These are phyloP conservation scores for Aspergillus niger DNA, from an alignment of 2,329 filamentous ascomycete genomes.

Conservation along the genomic window DNA sequence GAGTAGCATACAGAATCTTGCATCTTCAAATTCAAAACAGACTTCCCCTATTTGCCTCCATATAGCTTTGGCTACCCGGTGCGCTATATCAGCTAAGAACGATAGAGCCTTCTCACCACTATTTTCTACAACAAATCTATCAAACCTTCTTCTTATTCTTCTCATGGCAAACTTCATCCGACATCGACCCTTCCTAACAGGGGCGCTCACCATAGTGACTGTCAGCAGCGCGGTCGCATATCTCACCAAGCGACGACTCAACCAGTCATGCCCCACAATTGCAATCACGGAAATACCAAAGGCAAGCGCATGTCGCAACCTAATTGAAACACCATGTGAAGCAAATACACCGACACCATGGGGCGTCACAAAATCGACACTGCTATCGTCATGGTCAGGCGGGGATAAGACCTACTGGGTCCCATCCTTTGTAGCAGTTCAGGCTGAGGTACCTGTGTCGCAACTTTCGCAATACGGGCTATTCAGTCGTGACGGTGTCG, in stretches of 20 bases:
- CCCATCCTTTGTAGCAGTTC: constrained; percentile 4
- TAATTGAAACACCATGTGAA: neutral
- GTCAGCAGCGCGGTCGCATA: neutral
- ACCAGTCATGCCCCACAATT: neutral
- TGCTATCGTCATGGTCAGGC: neutral
- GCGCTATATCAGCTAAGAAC: no score
- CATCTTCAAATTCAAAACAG: no score
- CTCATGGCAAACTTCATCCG: neutral
- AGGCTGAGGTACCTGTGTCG: constrained; percentile 6
- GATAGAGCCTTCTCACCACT: no score
- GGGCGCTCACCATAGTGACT: neutral
- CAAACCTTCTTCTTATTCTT: neutral
- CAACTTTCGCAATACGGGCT: neutral
- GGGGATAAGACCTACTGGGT: constrained; percentile 6
- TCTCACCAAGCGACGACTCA: neutral
- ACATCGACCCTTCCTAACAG: neutral
- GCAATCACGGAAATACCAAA: neutral
- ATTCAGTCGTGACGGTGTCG: neutral
- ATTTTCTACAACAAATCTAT: neutral
- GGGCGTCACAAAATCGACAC: neutral
- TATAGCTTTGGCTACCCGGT: no score
- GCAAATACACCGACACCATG: neutral
- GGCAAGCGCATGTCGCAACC: neutral
- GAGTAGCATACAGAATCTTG: no score
- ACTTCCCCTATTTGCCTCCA: no score